Conservation (phyloP, 2,329 filamentous ascomycete species). For the Aspergillus sojae region DNA sequence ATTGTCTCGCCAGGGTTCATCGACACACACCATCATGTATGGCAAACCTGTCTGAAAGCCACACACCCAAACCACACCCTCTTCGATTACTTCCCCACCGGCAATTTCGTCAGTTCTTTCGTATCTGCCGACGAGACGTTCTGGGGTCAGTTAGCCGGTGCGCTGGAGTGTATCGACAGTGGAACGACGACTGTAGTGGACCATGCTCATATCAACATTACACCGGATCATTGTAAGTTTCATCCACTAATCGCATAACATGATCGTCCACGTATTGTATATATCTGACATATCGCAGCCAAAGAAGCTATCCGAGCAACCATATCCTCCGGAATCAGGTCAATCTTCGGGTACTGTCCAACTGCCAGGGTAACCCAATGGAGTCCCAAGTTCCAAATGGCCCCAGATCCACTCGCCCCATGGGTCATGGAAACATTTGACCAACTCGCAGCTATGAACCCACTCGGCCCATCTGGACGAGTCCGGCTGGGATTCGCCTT, state of each 20-base stretch:
- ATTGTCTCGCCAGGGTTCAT: conserved; percentile 39
- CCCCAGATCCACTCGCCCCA: conserved; percentile 23
- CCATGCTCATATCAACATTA: conserved; percentile 34
- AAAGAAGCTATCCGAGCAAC: conserved; percentile 28
- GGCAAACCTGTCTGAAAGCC: conserved; percentile 48
- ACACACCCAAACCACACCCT: conserved; percentile 43
- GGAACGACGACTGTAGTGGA: conserved; percentile 34
- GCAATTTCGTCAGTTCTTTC: conserved; percentile 5
- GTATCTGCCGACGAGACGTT: conserved; percentile 47
- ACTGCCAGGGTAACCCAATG: conserved; percentile 25
- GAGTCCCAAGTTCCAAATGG: conserved; percentile 20
- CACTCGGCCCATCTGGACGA: conserved; percentile 26
- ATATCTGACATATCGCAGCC: conserved; percentile 9
- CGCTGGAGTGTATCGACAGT: conserved; percentile 25
- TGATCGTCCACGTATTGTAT: neutral
- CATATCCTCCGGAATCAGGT: conserved; percentile 31
- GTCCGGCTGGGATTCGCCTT: conserved; percentile 34
- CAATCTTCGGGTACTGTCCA: conserved; percentile 30
- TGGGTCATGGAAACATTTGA: conserved; percentile 29
- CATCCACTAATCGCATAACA: neutral
- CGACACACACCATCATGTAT: conserved; percentile 47
- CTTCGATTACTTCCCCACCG: conserved; percentile 40
- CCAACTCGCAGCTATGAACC: conserved; percentile 16
- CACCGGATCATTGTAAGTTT: conserved; percentile 26
- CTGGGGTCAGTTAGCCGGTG: conserved; percentile 41